These are phyloP conservation scores for Stromatinia cepivora DNA, from an alignment of 2,329 filamentous ascomycete species.

Conservation along the genomic window DNA sequence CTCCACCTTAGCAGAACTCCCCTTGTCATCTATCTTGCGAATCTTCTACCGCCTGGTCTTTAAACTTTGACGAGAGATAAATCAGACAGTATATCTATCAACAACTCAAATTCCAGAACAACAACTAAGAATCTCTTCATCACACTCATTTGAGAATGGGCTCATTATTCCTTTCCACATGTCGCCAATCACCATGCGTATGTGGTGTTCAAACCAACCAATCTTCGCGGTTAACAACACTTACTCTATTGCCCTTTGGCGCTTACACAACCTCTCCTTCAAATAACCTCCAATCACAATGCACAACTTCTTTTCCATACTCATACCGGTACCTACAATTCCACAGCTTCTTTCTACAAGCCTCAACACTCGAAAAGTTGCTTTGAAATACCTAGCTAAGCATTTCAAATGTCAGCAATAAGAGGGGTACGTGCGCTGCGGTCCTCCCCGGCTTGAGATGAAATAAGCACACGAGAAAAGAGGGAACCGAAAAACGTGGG, in stretches of 20 bases:
- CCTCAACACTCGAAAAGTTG: neutral
- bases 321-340: neutral
- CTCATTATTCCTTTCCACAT: neutral
- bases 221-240: neutral
- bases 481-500: neutral
- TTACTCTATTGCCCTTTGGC: neutral
- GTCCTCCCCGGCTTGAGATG: neutral
- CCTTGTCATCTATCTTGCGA: neutral
- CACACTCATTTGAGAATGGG: neutral
- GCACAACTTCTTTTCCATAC: neutral
- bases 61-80: neutral
- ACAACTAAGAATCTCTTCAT: neutral
- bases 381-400: neutral
- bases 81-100: neutral
- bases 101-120: neutral
- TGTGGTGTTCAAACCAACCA: neutral
- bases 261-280: constrained; percentile 1
- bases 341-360: neutral
- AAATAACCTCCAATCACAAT: neutral
- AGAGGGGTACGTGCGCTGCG: neutral
- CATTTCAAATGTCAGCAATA: neutral
- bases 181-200: neutral
- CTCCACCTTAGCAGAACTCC: neutral
- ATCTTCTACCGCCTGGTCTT: constrained; percentile 3
- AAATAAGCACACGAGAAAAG: neutral